Conservation (phyloP, 306 rosid genomes). For the Inga leiocalycina region DNA sequence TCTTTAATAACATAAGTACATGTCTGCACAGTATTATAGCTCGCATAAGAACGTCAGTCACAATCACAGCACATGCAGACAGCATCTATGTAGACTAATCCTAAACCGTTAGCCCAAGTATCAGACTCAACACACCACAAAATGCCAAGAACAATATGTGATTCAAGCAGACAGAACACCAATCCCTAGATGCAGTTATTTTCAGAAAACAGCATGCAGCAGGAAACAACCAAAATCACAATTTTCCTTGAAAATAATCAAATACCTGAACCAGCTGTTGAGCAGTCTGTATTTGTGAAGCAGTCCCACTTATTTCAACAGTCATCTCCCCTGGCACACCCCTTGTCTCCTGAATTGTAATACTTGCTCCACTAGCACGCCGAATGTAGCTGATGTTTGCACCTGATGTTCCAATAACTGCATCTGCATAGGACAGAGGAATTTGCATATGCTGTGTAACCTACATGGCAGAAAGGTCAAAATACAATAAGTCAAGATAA, state of each 20-base stretch:
- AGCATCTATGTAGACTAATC: background rate
- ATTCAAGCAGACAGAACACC: background rate
- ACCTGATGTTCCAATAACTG: slow-evolving; percentile 65
- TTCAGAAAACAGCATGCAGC: background rate
- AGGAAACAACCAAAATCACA: slow-evolving; percentile 18
- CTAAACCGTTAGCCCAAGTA: background rate
- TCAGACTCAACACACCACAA: background rate
- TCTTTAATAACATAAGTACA: background rate
- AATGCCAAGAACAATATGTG: slow-evolving; percentile 18
- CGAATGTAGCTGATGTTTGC: slow-evolving; percentile 65
- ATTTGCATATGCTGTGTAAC: slow-evolving; percentile 69
- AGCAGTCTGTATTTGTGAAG: slow-evolving; percentile 62
- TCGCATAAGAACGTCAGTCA: background rate
- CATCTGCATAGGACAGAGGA: slow-evolving; percentile 65
- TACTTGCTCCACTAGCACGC: slow-evolving; percentile 65
- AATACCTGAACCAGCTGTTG: slow-evolving; percentile 64
- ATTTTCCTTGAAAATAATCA: slow-evolving; percentile 10
- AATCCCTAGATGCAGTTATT: background rate
- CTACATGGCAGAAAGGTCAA: slow-evolving; percentile 36
- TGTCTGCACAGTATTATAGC: background rate
- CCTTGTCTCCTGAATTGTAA: slow-evolving; percentile 68
- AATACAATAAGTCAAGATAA: slow-evolving; percentile 13
- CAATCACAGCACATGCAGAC: no score
- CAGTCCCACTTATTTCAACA: slow-evolving; percentile 61
- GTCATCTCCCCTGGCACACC: slow-evolving; percentile 72